Conservation (phyloP, 345 rosid genomes). For the Lagerstroemia speciosa region DNA sequence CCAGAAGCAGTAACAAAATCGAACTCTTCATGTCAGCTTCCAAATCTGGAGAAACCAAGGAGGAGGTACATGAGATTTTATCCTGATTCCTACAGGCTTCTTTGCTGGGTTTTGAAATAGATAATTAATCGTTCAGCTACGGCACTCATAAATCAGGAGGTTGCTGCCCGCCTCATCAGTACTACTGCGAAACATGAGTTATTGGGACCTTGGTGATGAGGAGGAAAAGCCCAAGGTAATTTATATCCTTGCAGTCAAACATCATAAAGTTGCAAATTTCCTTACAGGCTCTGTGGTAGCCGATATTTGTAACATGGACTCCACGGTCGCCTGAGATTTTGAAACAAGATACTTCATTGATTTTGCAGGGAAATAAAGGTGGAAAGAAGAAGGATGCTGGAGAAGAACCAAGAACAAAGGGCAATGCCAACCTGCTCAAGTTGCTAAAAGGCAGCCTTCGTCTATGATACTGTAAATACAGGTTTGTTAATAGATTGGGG, state of each 20-base stretch:
- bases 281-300: background rate
- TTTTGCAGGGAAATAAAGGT: conserved; percentile 49
- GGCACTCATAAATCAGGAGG: conserved; percentile 35
- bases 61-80: background rate
- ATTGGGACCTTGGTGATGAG: conserved; percentile 50
- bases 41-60: conserved; percentile 1
- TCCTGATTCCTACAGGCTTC: too few species aligned
- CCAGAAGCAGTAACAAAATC: background rate
- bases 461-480: too few species aligned
- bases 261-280: background rate
- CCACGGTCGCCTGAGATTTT: too few species aligned
- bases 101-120: too few species aligned
- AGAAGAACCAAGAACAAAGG: conserved; percentile 46
- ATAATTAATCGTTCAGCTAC: background rate
- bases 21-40: background rate
- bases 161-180: conserved; percentile 65
- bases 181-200: conserved; percentile 53
- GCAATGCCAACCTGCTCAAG: conserved; percentile 49
- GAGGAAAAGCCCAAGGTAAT: conserved; percentile 52
- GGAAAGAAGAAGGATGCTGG: conserved; percentile 34
- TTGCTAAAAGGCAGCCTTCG: conserved; percentile 45
- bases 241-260: background rate
- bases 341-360: background rate
- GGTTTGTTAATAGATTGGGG: too few species aligned
- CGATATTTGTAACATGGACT: background rate